phyloP scores from a whole-genome alignment of 108 stramenopile species.

The Seminavis robusta region DNA sequence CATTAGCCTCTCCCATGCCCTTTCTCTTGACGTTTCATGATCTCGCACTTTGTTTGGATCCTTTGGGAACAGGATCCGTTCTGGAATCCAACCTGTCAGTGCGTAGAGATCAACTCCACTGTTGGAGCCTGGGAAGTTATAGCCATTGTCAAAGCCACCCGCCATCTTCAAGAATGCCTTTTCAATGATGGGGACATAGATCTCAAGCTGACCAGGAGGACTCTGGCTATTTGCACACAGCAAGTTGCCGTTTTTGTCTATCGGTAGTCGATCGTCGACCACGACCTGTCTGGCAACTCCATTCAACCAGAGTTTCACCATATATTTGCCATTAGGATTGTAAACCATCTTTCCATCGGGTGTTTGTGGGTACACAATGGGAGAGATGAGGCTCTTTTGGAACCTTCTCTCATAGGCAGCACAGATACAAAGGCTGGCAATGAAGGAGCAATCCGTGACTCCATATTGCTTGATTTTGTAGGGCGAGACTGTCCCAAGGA shows the following conservation, averaged over 20 bases:
- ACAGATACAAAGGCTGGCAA: conserved; percentile 87
- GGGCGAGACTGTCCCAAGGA: conserved; percentile 56
- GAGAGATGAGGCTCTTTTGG: conserved; percentile 54
- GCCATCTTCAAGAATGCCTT: conserved; percentile 94
- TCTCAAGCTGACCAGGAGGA: conserved; percentile 47
- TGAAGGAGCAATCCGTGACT: conserved; percentile 92
- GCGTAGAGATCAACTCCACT: conserved; percentile 87
- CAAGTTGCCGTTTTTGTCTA: conserved; percentile 63
- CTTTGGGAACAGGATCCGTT: conserved; percentile 74
- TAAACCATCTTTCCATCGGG: conserved; percentile 38
- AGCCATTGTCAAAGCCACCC: conserved; percentile 90
- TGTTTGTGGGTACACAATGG: conserved; percentile 82
- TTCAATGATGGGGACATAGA: conserved; percentile 92
- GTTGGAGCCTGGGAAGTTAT: conserved; percentile 92
- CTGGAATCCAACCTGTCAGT: conserved; percentile 94
- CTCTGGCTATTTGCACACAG: conserved; percentile 61
- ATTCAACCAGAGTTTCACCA: conserved; percentile 93
- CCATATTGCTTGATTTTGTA: conserved; percentile 76
- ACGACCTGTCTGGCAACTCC: conserved; percentile 83
- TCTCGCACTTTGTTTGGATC: conserved; percentile 41
- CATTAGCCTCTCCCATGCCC: conserved; percentile 79
- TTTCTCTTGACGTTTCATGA: conserved; percentile 67
- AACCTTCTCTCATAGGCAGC: conserved; percentile 79
- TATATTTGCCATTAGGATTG: conserved; percentile 88
- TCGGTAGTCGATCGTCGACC: conserved; percentile 89